Conservation (phyloP, 768 basidiomycete species). For the Lactifluus piperatus region DNA sequence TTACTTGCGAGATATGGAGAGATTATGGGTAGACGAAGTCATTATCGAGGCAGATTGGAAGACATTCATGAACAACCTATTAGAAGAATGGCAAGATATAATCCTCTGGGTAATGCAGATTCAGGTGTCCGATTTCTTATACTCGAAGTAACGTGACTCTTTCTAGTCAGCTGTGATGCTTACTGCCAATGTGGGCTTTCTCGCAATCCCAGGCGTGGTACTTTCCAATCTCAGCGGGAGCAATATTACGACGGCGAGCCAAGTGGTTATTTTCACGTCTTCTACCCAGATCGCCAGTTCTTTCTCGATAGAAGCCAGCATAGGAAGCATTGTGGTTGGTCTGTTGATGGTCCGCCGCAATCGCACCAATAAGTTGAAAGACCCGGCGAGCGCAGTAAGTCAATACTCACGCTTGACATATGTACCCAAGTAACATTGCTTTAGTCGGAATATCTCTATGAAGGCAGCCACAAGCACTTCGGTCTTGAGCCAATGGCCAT, state of each 20-base stretch:
- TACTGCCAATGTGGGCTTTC: slow-evolving; percentile 29
- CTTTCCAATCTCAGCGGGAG: not conserved
- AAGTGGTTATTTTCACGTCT: slow-evolving; percentile 23
- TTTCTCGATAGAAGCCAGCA: slow-evolving; percentile 37
- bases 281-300: slow-evolving; percentile 42
- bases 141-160: not conserved
- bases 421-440: not conserved
- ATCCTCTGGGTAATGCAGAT: slow-evolving; percentile 8
- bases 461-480: slow-evolving; percentile 24
- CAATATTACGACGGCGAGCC: not conserved
- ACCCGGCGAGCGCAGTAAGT: slow-evolving; percentile 19
- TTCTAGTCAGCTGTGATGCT: slow-evolving; percentile 29
- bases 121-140: not conserved
- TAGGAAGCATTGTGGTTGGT: slow-evolving; percentile 40
- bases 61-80: not conserved
- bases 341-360: slow-evolving; percentile 39
- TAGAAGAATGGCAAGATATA: slow-evolving; percentile 2
- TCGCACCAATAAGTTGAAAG: slow-evolving; percentile 28
- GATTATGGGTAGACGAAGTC: slow-evolving; percentile 1
- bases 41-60: slow-evolving; percentile 10
- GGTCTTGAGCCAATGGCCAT: slow-evolving; percentile 47
- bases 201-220: slow-evolving; percentile 28
- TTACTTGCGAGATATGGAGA: slow-evolving; percentile 6
- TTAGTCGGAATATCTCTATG: slow-evolving; percentile 23
- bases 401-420: not conserved